Evolutionary conservation across 2,329 filamentous ascomycete genomes (phyloP), one percentile per base, ranked within the genome.

Genomic region (Whalleya microplaca): DNA sequence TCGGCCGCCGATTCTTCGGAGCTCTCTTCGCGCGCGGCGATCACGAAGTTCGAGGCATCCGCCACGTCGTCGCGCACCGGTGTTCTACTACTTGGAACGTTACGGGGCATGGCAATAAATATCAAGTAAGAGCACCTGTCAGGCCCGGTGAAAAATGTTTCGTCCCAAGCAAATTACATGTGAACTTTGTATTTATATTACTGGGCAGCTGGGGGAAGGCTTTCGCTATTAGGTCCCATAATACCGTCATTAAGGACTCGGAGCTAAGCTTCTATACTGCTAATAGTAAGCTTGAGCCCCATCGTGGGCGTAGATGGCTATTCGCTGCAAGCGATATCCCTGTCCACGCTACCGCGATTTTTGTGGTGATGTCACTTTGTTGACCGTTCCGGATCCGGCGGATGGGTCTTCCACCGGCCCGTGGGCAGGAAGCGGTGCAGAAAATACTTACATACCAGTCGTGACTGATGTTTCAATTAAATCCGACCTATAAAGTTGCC

Each of bases 1-100:
- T 16, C 41, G 16, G 40, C 21, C 16, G 37, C 19, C 20, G 43
- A 37, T 5, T 46, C 37, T n/a, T 49, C 45, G 8, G 49, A 40
- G 37, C 46, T 42, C 5, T 48, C 27, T 14, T 48, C 46, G 2
- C 53, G 56, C 2, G 54, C 58, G 40, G 60, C 53, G 44, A 59
- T 55, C 14, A 55, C 48, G 5, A 58, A 45, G 21, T 23, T 37
- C 21, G 58, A 58, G 10, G 48, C 51, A 23, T 62, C 54, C n/a
- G 55, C 53, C 8, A 41, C 32, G 16, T 55, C 32, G 45, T 43
- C 32, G 32, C 27, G 45, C 8, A 27, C 4, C n/a, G n/a, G 21
- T 21, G 27, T 45, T 21, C 23, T 29, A 9, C 16, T 46, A 4
- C 29, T 18, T 7, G 44, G 18, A 18, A 7, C 44, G 18, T 21